Evolutionary conservation across 805 yeast species (phyloP).

Genomic region (Spencermartinsiella europaea): DNA sequence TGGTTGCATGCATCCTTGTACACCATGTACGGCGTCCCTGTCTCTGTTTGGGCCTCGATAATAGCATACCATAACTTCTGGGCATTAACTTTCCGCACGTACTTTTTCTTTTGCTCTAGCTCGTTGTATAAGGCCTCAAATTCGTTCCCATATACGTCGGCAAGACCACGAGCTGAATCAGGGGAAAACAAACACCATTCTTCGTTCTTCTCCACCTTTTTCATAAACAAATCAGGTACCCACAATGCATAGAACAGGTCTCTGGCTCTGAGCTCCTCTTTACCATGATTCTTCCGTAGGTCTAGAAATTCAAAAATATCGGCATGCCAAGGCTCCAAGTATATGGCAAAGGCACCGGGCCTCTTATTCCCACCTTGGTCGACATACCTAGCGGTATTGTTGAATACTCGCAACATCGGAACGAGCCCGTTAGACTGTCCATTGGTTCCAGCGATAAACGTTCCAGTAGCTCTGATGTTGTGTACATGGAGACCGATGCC

Average conservation of each 20-base stretch:
- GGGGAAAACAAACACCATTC: slow-evolving; percentile 93
- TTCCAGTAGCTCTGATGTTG: slow-evolving; percentile 80
- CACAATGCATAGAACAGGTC: slow-evolving; percentile 91
- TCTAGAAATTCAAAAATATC: slow-evolving; percentile 85
- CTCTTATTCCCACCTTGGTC: slow-evolving; percentile 98
- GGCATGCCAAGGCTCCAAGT: slow-evolving; percentile 95
- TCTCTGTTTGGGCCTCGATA: slow-evolving; percentile 88
- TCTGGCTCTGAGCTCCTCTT: slow-evolving; percentile 88
- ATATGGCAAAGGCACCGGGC: slow-evolving; percentile 95
- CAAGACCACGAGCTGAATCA: slow-evolving; percentile 78
- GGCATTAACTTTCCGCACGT: slow-evolving; percentile 64
- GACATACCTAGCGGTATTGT: slow-evolving; percentile 93
- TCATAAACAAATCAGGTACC: slow-evolving; percentile 94
- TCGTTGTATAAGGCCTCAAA: slow-evolving; percentile 64
- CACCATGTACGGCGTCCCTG: slow-evolving; percentile 93
- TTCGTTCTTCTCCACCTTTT: slow-evolving; percentile 69
- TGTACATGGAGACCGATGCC: slow-evolving; percentile 90
- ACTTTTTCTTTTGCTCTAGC: slow-evolving; percentile 69
- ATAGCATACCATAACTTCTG: slow-evolving; percentile 89
- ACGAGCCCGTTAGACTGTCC: slow-evolving; percentile 90
- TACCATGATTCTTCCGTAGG: slow-evolving; percentile 88
- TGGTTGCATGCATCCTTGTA: slow-evolving; percentile 88
- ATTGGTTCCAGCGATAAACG: slow-evolving; percentile 85
- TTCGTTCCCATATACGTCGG: slow-evolving; percentile 79
- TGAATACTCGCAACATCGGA: slow-evolving; percentile 95